Conservation (phyloP, 441 rosid genomes). For the Adansonia gregorii region DNA sequence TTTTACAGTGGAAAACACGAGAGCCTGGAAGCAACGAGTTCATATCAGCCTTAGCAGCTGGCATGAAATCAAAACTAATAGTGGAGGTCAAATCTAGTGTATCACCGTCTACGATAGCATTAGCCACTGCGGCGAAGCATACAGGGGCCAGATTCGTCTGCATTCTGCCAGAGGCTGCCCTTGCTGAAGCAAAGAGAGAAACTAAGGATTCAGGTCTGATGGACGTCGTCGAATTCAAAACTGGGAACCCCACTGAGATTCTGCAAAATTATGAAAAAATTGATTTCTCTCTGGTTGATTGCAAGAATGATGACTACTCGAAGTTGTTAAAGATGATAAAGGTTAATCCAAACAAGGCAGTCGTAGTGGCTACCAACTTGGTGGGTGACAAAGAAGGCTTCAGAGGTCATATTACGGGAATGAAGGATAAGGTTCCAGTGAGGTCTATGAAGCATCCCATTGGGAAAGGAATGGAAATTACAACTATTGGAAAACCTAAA, state of each 20-base stretch:
- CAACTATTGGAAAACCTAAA: constrained; percentile 34
- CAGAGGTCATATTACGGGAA: constrained; percentile 38
- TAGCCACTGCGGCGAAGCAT: constrained; percentile 53
- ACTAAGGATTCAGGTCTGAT: constrained; percentile 43
- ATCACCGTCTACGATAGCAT: constrained; percentile 49
- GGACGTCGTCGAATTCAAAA: constrained; percentile 48
- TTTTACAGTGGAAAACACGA: constrained; percentile 20
- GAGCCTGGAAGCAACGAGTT: constrained; percentile 53
- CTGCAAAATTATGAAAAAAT: constrained; percentile 38
- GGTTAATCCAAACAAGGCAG: constrained; percentile 41
- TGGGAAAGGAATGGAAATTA: constrained; percentile 55
- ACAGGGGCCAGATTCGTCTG: constrained; percentile 51
- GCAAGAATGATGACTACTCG: constrained; percentile 38
- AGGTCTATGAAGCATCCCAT: constrained; percentile 47
- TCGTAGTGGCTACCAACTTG: constrained; percentile 52
- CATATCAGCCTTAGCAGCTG: constrained; percentile 59
- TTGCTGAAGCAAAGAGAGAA: constrained; percentile 36
- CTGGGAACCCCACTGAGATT: constrained; percentile 46
- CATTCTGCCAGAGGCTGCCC: constrained; percentile 45
- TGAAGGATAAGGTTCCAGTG: constrained; percentile 35
- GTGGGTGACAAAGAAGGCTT: constrained; percentile 39
- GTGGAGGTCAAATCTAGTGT: constrained; percentile 47
- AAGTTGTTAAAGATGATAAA: constrained; percentile 39
- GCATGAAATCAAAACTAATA: constrained; percentile 45
- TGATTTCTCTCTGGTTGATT: constrained; percentile 52